Base-by-base conservation (phyloP, 2,329 filamentous ascomycete genomes). In the Diaporthe humulicola region DNA sequence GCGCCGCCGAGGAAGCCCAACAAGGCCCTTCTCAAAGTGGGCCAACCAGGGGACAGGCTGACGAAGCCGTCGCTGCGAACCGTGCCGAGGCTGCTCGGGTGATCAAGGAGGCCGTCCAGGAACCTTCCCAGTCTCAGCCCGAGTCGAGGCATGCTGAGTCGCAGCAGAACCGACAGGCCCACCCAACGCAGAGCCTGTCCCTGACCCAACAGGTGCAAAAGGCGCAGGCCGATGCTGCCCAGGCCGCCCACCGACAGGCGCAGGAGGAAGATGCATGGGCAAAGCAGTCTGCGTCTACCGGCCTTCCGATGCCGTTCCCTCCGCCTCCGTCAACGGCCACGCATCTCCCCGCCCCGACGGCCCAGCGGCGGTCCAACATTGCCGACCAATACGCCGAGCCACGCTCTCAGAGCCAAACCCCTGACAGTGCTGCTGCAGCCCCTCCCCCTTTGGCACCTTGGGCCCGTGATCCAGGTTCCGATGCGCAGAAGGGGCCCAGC, bases 161-260 rank as follows among this genome's bases (percentile, higher is more conserved):
- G 61, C 76, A 79, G 74, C 67, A 77, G 42, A 72, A 77, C 17
- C 67, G 77, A 79, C 77, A 77, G n/a, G 71, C 75, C 6, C 77
- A 78, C 52, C 48, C 60, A 66, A 82, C 84, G 48, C 85, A 91
- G 76, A 83, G 87, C 28, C 88, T 96, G 19, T 95, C 94, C 61
- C 86, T 97, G 72, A 95, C 94, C 6, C 93, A 98, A 82, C 94
- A 96, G 83, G 94, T 97, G 0, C 94, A 96, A 83, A 94, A 95
- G 84, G 92, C 95, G 45, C 88, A 89, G 78, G 87, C 87, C 54
- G 86, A 86, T 52, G 86, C 85, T 15, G 75, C 75, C 4, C 75
- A 74, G 19, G 86, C 84, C 9, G 83, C 83, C 36, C 78, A 86
- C 83, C 78, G 95, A 81, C 93, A 94, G 73, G 81, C 83, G 8